A percentile compares a stretch with the other conserved stretches of the same genome.
Evolutionary conservation across 2,329 filamentous ascomycete genomes (phyloP).

Genomic region (Amphichorda felina): DNA sequence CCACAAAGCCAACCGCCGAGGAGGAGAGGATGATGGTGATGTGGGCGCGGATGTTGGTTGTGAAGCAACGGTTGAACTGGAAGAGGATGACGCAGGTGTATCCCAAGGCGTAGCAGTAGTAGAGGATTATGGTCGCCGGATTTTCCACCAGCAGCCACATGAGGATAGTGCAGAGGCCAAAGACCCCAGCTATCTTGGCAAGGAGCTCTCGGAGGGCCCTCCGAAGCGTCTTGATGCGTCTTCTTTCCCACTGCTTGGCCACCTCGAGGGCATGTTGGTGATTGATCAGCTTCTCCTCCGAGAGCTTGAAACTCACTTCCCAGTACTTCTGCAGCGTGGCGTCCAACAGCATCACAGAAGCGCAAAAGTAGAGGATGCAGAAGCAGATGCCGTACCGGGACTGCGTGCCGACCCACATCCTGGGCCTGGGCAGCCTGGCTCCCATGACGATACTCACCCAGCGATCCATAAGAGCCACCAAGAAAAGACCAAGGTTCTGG

Average conservation of each 20-base stretch:
- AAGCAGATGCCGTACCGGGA: constrained; percentile 23
- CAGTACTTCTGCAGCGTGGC: constrained; percentile 22
- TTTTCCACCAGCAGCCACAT: constrained; percentile 22
- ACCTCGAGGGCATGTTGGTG: constrained; percentile 13
- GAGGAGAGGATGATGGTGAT: constrained; percentile 19
- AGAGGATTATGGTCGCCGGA: constrained; percentile 16
- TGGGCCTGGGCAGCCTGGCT: constrained; percentile 11
- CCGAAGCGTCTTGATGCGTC: constrained; percentile 5
- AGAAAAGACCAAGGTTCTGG: constrained; percentile 22
- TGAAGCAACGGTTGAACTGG: constrained; percentile 27
- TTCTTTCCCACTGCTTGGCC: constrained; percentile 7
- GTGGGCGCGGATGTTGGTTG: constrained; percentile 19
- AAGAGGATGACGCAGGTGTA: constrained; percentile 24
- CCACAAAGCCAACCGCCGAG: constrained; percentile 16
- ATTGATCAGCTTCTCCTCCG: constrained; percentile 17
- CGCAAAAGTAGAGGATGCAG: constrained; percentile 25
- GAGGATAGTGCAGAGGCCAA: constrained; percentile 17
- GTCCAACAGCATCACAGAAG: constrained; percentile 24
- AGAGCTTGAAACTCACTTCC: constrained; percentile 18
- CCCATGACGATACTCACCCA: constrained; percentile 24
- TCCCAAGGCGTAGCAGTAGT: constrained; percentile 20
- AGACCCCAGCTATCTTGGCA: constrained; percentile 16
- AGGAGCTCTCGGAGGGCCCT: constrained; percentile 16
- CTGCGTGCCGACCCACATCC: constrained; percentile 16
- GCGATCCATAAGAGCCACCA: constrained; percentile 24